Evolutionary conservation across 176 grass and related monocot species (phyloP).

Genomic region (Secale cereale): DNA sequence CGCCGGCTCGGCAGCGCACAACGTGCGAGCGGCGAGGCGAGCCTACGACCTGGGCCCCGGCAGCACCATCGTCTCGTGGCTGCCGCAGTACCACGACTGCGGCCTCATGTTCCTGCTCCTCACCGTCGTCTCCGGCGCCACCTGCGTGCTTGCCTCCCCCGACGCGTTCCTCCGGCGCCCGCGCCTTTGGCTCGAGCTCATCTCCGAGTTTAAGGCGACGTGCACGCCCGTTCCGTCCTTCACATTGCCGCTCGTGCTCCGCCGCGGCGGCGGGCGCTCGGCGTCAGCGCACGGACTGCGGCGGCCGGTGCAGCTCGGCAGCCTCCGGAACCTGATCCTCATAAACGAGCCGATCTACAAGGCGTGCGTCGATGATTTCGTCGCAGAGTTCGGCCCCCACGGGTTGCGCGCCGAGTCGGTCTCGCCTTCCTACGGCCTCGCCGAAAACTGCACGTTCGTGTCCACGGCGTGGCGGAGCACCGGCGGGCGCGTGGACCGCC

Average conservation of each 20-base stretch:
- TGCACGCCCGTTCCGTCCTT: constrained; percentile 63
- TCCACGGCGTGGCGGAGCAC: constrained; percentile 46
- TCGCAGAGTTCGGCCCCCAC: constrained; percentile 14
- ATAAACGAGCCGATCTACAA: constrained; percentile 59
- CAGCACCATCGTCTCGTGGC: constrained; percentile 56
- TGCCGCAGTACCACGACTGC: constrained; percentile 65
- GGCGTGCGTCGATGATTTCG: constrained; percentile 41
- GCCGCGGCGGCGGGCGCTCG: constrained; percentile 17
- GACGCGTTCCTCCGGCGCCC: constrained; percentile 36
- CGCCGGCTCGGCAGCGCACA: constrained; percentile 46
- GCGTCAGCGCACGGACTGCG: not conserved
- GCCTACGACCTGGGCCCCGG: constrained; percentile 40
- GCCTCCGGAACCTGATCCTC: constrained; percentile 56
- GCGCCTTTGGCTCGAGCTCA: constrained; percentile 54
- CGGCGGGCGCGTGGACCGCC: not conserved
- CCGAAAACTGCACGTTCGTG: constrained; percentile 68
- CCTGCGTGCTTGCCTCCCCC: constrained; percentile 40
- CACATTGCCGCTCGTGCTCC: constrained; percentile 44
- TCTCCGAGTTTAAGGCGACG: constrained; percentile 49
- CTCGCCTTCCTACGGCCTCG: constrained; percentile 57
- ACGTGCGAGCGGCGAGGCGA: constrained; percentile 48
- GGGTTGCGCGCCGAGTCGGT: constrained; percentile 32
- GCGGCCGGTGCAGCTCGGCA: constrained; percentile 30
- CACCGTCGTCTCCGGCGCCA: constrained; percentile 53
- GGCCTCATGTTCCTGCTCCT: constrained; percentile 72